phyloP scores from a whole-genome alignment of 1,284 basidiomycete species.

The Ceratobasidium sp. region DNA sequence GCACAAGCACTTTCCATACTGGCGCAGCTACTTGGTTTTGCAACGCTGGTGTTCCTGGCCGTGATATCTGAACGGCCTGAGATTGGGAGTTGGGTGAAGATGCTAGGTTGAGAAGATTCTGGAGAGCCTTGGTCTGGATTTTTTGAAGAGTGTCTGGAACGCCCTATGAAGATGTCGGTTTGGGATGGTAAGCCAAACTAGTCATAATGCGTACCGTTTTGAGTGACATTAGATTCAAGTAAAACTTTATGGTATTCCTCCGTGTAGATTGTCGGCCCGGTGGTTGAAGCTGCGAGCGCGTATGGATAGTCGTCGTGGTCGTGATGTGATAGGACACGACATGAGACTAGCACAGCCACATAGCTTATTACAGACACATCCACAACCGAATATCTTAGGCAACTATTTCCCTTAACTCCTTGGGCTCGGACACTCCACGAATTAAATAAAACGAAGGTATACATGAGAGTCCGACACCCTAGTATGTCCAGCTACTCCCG shows the following conservation, averaged over 20 bases:
- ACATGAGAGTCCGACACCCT: constrained; percentile 36
- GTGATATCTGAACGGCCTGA: constrained; percentile 22
- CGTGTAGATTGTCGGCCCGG: not conserved
- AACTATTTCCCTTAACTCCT: constrained; percentile 15
- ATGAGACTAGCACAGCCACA: constrained; percentile 36
- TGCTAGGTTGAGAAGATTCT: constrained; percentile 34
- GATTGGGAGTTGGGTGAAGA: constrained; percentile 35
- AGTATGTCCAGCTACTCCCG: constrained; percentile 46
- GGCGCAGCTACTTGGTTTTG: constrained; percentile 70
- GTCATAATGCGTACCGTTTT: constrained; percentile 10
- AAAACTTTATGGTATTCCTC: not conserved
- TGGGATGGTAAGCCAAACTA: not conserved
- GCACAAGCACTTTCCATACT: constrained; percentile 96
- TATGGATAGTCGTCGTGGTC: constrained; percentile 2
- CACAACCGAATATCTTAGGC: constrained; percentile 36
- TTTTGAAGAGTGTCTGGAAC: constrained; percentile 41
- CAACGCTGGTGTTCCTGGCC: constrained; percentile 46
- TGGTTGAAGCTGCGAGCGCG: not conserved
- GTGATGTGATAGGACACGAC: constrained; percentile 41
- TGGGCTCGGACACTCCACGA: not conserved
- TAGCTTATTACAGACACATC: constrained; percentile 43
- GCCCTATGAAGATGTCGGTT: constrained; percentile 15
- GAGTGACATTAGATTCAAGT: constrained; percentile 2
- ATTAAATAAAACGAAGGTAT: not conserved
- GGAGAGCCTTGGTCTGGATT: constrained; percentile 38